A percentile compares a stretch with the other conserved stretches of the same genome.
phyloP scores from a whole-genome alignment of 805 yeast genomes.

The Kodamaea nitidulidarum region DNA sequence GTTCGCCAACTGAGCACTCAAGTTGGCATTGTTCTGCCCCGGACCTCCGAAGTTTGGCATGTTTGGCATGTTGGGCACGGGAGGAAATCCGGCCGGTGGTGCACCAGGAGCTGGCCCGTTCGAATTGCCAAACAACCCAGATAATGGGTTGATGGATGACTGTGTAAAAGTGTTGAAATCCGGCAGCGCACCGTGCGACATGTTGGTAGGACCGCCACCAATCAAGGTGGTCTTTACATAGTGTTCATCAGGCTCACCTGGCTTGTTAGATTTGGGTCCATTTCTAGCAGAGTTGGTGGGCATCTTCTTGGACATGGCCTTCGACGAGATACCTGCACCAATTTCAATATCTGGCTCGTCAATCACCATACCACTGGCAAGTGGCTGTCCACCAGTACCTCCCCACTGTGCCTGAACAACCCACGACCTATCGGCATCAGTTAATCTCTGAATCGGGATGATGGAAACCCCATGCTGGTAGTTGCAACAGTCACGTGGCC shows the following conservation, averaged over 20 bases:
- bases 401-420: conserved; percentile 90
- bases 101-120: conserved; percentile 9
- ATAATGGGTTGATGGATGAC: conserved; percentile 42
- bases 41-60: conserved; percentile 9
- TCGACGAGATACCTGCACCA: conserved; percentile 89
- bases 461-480: conserved; percentile 86
- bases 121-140: conserved; percentile 38
- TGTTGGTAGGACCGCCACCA: conserved; percentile 12
- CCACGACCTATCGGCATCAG: conserved; percentile 95
- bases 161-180: conserved; percentile 33
- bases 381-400: conserved; percentile 86
- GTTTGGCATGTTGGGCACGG: conserved; percentile 8
- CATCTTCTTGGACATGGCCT: conserved; percentile 87
- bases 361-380: conserved; percentile 73
- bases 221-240: conserved; percentile 33
- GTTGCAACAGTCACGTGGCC: conserved; percentile 97
- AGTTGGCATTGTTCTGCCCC: conserved; percentile 19
- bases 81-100: conserved; percentile 8
- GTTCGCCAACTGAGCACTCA: conserved; percentile 37
- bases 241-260: conserved; percentile 50
- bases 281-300: conserved; percentile 83
- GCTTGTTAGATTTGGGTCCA: conserved; percentile 77
- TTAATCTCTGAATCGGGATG: conserved; percentile 80
- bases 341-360: conserved; percentile 98
- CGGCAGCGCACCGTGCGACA: conserved; percentile 36